phyloP scores from a whole-genome alignment of 257 asterid species.

The Osmanthus fragrans region DNA sequence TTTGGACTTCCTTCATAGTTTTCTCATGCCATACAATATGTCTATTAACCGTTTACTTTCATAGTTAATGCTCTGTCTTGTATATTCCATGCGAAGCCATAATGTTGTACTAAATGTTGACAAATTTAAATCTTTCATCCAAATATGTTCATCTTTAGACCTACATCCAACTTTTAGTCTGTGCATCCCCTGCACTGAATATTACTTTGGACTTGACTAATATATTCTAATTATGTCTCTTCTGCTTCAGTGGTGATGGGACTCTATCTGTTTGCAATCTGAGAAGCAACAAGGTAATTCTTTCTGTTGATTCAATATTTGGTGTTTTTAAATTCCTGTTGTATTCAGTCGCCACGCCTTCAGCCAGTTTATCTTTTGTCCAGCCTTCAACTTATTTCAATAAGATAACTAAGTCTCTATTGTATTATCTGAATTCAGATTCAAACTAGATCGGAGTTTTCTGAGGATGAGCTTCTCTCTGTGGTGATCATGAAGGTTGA shows the following conservation, averaged over 20 bases:
- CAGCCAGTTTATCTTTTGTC: neutral
- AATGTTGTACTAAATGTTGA: neutral
- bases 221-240: neutral
- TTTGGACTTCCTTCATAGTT: neutral
- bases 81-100: neutral
- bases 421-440: conserved; percentile 44
- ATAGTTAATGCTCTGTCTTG: neutral
- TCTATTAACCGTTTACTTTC: neutral
- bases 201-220: neutral
- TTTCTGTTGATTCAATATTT: conserved; percentile 20
- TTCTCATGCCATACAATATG: neutral
- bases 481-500: conserved; percentile 90
- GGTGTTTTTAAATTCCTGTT: conserved; percentile 9
- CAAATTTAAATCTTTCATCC: neutral
- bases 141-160: neutral
- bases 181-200: neutral
- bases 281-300: conserved; percentile 79
- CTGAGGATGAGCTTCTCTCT: conserved; percentile 94
- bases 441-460: conserved; percentile 87
- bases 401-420: conserved; percentile 4
- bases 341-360: neutral
- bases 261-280: conserved; percentile 89
- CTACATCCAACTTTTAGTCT: neutral
- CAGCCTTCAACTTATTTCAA: neutral
- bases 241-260: conserved; percentile 82